Evolutionary conservation across 2,329 filamentous ascomycete genomes (phyloP).

Genomic region (Fusarium chlamydosporum): DNA sequence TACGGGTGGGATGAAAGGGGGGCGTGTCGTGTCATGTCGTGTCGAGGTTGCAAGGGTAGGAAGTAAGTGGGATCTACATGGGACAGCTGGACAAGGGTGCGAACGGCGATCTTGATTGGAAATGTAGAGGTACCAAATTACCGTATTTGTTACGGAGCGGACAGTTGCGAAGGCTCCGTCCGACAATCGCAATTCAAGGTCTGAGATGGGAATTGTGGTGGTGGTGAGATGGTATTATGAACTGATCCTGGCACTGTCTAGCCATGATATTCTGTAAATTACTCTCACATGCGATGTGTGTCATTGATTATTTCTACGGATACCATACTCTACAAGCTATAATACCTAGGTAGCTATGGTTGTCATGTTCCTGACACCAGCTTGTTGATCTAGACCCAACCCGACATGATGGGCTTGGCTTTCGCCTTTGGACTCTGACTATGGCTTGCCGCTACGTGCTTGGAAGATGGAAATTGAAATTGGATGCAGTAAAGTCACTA

Average conservation of each 20-base stretch:
- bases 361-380: constrained; percentile 27
- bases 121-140: constrained; percentile 22
- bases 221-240: constrained; percentile 32
- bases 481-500: constrained; percentile 21
- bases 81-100: constrained; percentile 31
- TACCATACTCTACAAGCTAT: too few relatives aligned
- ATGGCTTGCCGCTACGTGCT: constrained; percentile 39
- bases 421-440: constrained; percentile 15
- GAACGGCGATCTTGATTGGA: constrained; percentile 40
- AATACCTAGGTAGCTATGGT: constrained; percentile 3
- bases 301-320: not conserved
- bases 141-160: constrained; percentile 12
- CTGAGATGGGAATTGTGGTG: constrained; percentile 31
- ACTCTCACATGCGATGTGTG: too few relatives aligned
- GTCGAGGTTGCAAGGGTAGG: constrained; percentile 26
- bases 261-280: not conserved
- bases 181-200: constrained; percentile 36
- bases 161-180: constrained; percentile 31
- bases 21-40: constrained; percentile 41
- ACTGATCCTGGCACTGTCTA: constrained; percentile 24
- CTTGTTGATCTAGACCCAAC: constrained; percentile 8
- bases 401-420: constrained; percentile 14
- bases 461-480: constrained; percentile 39
- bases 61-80: constrained; percentile 34
- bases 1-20: constrained; percentile 20